Evolutionary conservation across 805 yeast species (phyloP), one percentile per base, ranked within the genome.

Genomic region (Candida corydali): DNA sequence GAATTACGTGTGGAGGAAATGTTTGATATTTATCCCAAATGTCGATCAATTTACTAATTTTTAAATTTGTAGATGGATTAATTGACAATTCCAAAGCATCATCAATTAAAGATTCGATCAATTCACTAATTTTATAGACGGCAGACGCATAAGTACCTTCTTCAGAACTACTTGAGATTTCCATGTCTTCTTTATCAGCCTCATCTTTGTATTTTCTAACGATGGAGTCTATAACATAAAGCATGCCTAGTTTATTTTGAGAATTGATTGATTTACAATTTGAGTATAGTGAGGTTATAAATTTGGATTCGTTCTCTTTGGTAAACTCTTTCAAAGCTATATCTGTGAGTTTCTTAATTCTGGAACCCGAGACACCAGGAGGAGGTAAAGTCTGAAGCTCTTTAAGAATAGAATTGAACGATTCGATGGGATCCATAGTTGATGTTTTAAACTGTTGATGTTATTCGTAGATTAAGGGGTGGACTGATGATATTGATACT

Each of bases 281-380:
- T 35, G 79, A 69, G 52, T 74, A 74, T 46, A 86, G 69, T 44
- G 70, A 67, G 33, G 78, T 72, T 32, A 82, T 71, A 36, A 85
- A 59, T 43, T 71, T 69, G 17, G 82, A 68, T 53, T 77, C 82
- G 22, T 63, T 59, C 54, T 65, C 51, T 15, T 28, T 19, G 19
- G 18, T 31, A 39, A 83, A 82, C 58, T 87, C 76, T 46, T 74
- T 75, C 42, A 81, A 69, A 39, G 96, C 94, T 43, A 85, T 58
- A 39, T 85, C 83, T 31, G 91, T 85, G 55, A 89, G 69, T 53
- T 80, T 80, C 59, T 86, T 86, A 61, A 91, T 93, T 66, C 96
- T 87, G 38, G 95, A 80, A 29, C 98, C 98, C 19, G 97, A 88
- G 36, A 91, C 93, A 42, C 98, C 98, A 10, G 91, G 91, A 11